phyloP scores from a whole-genome alignment of 257 asterid genomes.

The Petunia secreta region DNA sequence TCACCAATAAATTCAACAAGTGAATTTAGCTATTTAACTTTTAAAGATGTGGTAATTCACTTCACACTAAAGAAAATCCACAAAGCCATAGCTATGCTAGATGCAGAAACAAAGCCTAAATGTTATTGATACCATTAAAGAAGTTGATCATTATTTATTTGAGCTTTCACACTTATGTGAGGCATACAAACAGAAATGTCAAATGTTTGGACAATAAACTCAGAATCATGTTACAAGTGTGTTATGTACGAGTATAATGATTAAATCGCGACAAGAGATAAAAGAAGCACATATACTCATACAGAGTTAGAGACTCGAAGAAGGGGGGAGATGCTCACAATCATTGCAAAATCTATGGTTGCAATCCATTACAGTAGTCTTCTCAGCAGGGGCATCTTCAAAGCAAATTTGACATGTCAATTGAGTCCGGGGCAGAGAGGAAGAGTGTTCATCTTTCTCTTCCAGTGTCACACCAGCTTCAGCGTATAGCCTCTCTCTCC shows the following conservation, averaged over 20 bases:
- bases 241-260: conserved; percentile 11
- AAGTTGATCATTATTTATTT: too few relatives aligned
- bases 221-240: background rate
- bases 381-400: conserved; percentile 39
- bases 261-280: conserved; percentile 13
- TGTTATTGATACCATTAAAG: background rate
- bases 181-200: background rate
- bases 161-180: background rate
- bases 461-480: conserved; percentile 49
- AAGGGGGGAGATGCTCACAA: conserved; percentile 45
- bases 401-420: conserved; percentile 53
- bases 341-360: conserved; percentile 69
- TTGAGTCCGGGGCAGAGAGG: conserved; percentile 10
- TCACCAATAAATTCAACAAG: background rate
- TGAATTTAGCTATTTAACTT: conserved; percentile 1
- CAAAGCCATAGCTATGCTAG: background rate
- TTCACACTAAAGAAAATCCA: background rate
- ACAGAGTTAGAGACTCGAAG: conserved; percentile 1
- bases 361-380: conserved; percentile 60
- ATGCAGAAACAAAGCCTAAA: conserved; percentile 10
- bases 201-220: conserved; percentile 4
- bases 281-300: conserved; percentile 4
- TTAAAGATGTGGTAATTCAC: background rate
- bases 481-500: conserved; percentile 42
- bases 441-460: conserved; percentile 27